A percentile compares a stretch with the other conserved stretches of the same genome.
phyloP scores from a whole-genome alignment of 1,284 basidiomycete species.

The Peniophora sp. region DNA sequence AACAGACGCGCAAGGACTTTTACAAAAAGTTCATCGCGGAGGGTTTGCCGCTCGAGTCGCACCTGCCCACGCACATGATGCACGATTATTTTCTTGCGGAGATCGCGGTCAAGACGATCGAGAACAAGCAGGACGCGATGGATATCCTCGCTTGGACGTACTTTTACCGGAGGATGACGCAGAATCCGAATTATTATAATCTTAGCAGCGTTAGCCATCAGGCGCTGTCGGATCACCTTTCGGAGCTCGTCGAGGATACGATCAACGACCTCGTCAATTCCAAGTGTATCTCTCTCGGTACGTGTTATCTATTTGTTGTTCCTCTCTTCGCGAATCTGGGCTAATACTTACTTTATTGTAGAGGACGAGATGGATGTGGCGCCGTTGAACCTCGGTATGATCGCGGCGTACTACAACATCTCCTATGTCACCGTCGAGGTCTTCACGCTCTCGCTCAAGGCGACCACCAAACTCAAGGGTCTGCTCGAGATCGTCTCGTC shows the following conservation, averaged over 20 bases:
- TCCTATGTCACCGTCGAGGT: conserved; percentile 95
- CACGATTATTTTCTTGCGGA: conserved; percentile 99
- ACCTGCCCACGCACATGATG: conserved; percentile 77
- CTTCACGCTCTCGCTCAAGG: conserved; percentile 92
- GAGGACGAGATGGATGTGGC: conserved; percentile 93
- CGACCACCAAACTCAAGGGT: conserved; percentile 96
- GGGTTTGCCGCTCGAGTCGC: conserved; percentile 95
- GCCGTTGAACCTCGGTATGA: conserved; percentile 92
- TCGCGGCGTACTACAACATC: conserved; percentile 90
- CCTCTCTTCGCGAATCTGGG: not conserved
- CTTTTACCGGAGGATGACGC: conserved; percentile 95
- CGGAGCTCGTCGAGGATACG: conserved; percentile 93
- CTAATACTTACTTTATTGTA: conserved; percentile 19
- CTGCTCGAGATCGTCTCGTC: conserved; percentile 94
- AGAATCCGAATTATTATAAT: conserved; percentile 95
- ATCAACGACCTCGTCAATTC: conserved; percentile 87
- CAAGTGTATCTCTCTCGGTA: conserved; percentile 91
- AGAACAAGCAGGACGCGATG: conserved; percentile 97
- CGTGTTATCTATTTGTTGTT: conserved; percentile 19
- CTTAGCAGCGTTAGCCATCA: conserved; percentile 90
- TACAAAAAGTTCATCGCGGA: conserved; percentile 99
- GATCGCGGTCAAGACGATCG: conserved; percentile 97
- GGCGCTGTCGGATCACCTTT: conserved; percentile 90
- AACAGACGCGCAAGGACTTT: conserved; percentile 94
- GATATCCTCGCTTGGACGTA: conserved; percentile 93